Conservation (phyloP, 2,329 filamentous ascomycete species). For the Botryotinia narcissicola region DNA sequence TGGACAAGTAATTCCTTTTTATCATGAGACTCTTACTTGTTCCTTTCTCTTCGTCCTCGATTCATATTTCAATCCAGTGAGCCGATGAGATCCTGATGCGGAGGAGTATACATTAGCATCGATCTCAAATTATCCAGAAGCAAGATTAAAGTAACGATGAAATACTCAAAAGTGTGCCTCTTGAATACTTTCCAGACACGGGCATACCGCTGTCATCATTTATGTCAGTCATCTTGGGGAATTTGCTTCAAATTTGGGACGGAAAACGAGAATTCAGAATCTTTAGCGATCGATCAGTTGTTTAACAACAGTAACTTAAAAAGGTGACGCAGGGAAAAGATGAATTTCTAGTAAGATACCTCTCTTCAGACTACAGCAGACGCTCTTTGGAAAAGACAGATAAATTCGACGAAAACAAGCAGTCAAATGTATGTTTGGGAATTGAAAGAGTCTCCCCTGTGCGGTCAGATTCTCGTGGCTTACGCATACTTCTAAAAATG, state of each 20-base stretch:
- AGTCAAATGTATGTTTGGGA: neutral
- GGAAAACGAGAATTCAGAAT: neutral
- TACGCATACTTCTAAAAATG: neutral
- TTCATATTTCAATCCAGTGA: neutral
- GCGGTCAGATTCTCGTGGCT: neutral
- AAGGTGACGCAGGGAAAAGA: neutral
- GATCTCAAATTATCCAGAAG: neutral
- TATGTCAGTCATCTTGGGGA: neutral
- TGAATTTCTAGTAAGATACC: neutral
- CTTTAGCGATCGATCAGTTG: neutral
- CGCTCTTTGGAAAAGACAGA: neutral
- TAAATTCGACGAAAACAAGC: neutral
- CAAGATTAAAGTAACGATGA: neutral
- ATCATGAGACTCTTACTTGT: neutral
- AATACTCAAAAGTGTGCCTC: neutral
- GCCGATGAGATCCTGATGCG: too few relatives aligned
- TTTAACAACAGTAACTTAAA: neutral
- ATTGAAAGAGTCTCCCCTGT: neutral
- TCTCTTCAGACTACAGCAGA: neutral
- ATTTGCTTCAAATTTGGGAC: neutral
- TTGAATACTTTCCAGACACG: accelerated
- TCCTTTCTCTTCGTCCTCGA: neutral
- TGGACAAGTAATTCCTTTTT: neutral
- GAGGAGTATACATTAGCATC: neutral
- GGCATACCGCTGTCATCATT: neutral